Evolutionary conservation across 768 basidiomycete species (phyloP), one percentile per base, ranked within the genome.

Genomic region (Chalciporus piperatus): DNA sequence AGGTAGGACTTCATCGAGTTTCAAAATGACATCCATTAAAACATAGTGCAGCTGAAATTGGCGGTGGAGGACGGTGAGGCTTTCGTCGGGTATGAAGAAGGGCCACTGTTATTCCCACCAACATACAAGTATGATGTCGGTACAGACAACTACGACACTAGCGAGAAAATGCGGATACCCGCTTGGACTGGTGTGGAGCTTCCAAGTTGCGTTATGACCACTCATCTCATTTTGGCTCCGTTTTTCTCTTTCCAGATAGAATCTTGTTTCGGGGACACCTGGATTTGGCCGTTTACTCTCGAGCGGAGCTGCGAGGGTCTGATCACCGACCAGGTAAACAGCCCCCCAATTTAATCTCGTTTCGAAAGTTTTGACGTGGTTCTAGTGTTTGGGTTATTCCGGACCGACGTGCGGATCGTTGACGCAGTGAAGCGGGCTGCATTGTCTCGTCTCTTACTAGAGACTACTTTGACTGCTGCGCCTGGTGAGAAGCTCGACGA

Each of bases 101-200:
- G 92, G 0, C 90, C 91, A 0, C 67, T 98, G 16, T 64, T 89
- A n/a, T 99, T 99, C 73, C 76, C 83, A 13, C 97, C 97, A 8
- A 99, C 96, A 2, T 98, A 99, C 73, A 89, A 92, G 56, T 98
- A 95, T 63, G 85, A 89, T 63, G 64, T 86, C 6, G 82, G 84
- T 10, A 84, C 93, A 9, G 88, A 97, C 55, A 76, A 77, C 43
- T 99, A 98, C 66, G 97, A 99, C 67, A 89, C 92, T 13, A 90
- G 92, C 64, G 97, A 98, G 70, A 99, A 98, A 74, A 83, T 86
- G 80, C 82, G 97, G 22, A 87, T 97, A 63, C 97, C 97, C 6
- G 92, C 96, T 16, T 98, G 95, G 95, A 98, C 96, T 60, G 93
- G 93, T 93, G 50, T 52, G 79, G 27, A 27, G 6, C 35, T 47